Percentiles rank a stretch among this genome's conserved stretches.
Evolutionary conservation across 805 yeast species (phyloP).

Genomic region (Zygotorulaspora chibaensis): DNA sequence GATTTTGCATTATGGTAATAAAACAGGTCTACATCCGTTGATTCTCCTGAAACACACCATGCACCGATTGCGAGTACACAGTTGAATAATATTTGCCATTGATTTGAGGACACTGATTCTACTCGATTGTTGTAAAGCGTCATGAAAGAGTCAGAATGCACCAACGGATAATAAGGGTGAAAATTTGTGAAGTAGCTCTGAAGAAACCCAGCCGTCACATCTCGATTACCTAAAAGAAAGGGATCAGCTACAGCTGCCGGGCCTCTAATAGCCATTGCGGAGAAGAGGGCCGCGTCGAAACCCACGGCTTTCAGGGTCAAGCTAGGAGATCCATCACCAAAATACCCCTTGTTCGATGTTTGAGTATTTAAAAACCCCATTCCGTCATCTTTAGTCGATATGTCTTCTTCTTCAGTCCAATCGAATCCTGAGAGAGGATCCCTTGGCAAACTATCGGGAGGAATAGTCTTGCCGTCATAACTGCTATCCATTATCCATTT

Average conservation of each 20-base stretch:
- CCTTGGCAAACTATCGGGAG: constrained; percentile 39
- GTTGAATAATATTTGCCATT: constrained; percentile 52
- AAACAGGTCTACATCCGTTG: constrained; percentile 45
- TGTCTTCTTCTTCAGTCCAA: constrained; percentile 51
- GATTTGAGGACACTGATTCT: constrained; percentile 40
- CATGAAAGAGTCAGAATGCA: constrained; percentile 52
- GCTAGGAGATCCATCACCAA: constrained; percentile 61
- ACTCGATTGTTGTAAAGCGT: constrained; percentile 40
- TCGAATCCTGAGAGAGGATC: constrained; percentile 52
- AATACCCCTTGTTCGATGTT: constrained; percentile 55
- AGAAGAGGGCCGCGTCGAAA: constrained; percentile 14
- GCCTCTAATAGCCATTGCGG: constrained; percentile 1
- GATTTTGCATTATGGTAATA: constrained; percentile 54
- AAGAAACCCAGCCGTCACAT: constrained; percentile 33
- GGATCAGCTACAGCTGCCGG: constrained; percentile 6
- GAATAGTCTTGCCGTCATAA: constrained; percentile 12
- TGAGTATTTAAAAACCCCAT: constrained; percentile 57
- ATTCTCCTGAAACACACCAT: constrained; percentile 59
- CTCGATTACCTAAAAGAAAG: constrained; percentile 12
- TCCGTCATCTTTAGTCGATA: constrained; percentile 42
- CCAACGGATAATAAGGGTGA: constrained; percentile 59
- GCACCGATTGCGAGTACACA: constrained; percentile 64
- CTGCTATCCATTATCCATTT: constrained; percentile 6
- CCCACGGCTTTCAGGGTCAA: constrained; percentile 48
- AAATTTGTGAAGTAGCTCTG: constrained; percentile 54